A percentile compares a stretch with the other conserved stretches of the same genome.
Evolutionary conservation across 208 protist species (phyloP).

Genomic region (Trypanosoma avium): DNA sequence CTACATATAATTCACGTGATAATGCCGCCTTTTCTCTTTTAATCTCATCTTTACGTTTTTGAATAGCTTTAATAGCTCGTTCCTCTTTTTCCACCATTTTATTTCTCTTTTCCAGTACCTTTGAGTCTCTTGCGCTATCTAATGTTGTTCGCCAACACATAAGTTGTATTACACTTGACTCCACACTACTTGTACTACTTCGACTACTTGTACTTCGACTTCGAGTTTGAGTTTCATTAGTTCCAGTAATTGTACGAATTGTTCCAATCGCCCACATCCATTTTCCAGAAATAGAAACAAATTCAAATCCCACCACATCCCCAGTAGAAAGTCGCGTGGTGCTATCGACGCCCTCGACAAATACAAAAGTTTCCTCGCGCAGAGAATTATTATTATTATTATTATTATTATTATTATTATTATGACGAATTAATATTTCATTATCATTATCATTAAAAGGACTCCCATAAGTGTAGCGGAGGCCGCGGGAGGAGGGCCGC

Average conservation of each 20-base stretch:
- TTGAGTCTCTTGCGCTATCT: too few relatives aligned
- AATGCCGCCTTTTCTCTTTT: slow-evolving; percentile 1
- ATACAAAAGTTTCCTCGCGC: not conserved
- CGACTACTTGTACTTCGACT: not conserved
- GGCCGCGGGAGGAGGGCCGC: too few relatives aligned
- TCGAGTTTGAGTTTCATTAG: not conserved
- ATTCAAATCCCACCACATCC: slow-evolving; percentile 34
- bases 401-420: too few relatives aligned
- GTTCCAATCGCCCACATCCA: slow-evolving; percentile 47
- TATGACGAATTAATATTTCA: too few relatives aligned
- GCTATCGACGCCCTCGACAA: slow-evolving; percentile 5
- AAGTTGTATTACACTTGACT: too few relatives aligned
- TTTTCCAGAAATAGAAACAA: slow-evolving; percentile 25
- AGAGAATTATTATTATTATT: too few relatives aligned
- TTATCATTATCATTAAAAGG: too few relatives aligned
- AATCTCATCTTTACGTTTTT: slow-evolving; percentile 8
- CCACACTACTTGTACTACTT: not conserved
- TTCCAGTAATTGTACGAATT: slow-evolving; percentile 2
- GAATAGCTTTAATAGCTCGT: not conserved
- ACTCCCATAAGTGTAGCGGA: too few relatives aligned
- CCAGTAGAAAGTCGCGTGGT: slow-evolving; percentile 12
- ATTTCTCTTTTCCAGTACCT: too few relatives aligned
- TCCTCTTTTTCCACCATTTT: not conserved
- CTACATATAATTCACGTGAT: not conserved
- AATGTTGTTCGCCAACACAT: too few relatives aligned